These are phyloP conservation scores for Misopates orontium DNA, from an alignment of 257 asterid species.

Conservation along the genomic window DNA sequence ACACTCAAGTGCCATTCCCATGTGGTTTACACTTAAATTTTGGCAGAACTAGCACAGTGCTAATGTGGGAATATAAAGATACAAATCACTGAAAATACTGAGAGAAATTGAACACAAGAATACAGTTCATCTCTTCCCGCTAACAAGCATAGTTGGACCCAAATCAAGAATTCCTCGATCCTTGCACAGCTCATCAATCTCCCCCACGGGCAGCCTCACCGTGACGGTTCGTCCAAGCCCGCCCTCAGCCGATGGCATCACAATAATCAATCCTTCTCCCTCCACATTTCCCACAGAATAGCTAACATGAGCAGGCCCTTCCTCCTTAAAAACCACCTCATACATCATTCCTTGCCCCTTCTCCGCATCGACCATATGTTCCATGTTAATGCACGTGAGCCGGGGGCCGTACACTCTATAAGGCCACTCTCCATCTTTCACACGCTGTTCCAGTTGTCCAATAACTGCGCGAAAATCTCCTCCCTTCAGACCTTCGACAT, in stretches of 20 bases:
- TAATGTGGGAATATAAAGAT: background rate
- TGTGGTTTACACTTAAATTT: background rate
- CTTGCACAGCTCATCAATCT: slow-evolving; percentile 35
- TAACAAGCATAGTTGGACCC: slow-evolving; percentile 41
- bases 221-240: slow-evolving; percentile 48
- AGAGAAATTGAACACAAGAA: background rate
- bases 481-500: slow-evolving; percentile 27
- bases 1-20: background rate
- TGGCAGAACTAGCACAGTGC: background rate
- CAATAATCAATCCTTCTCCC: slow-evolving; percentile 53
- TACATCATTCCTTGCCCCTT: slow-evolving; percentile 37
- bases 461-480: slow-evolving; percentile 29
- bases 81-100: background rate
- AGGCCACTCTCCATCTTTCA: slow-evolving; percentile 26
- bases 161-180: slow-evolving; percentile 44
- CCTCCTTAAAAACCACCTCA: slow-evolving; percentile 36
- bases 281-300: slow-evolving; percentile 47
- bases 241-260: slow-evolving; percentile 53
- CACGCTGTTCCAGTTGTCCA: slow-evolving; percentile 20
- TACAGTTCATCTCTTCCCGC: slow-evolving; percentile 32
- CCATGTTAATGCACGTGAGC: slow-evolving; percentile 44
- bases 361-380: slow-evolving; percentile 30
- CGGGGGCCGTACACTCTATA: slow-evolving; percentile 34
- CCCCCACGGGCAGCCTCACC: slow-evolving; percentile 43
- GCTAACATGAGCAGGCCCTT: slow-evolving; percentile 49